Conservation (phyloP, 1,284 basidiomycete species). For the Ceratobasidium theobromae region DNA sequence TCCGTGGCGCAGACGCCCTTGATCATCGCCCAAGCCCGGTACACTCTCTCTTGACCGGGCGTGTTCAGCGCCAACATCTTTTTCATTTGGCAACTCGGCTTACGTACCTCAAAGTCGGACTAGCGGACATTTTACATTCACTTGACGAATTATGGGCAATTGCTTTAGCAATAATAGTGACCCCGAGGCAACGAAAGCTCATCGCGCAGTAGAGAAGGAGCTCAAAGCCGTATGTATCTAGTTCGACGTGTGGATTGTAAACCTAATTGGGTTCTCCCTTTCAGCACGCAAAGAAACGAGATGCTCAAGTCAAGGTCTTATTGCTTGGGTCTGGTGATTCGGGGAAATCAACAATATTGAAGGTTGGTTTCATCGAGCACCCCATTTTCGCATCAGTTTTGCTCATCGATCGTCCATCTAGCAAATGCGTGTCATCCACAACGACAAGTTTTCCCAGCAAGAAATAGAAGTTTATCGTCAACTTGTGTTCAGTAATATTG, state of each 20-base stretch:
- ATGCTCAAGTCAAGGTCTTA: constrained; percentile 82
- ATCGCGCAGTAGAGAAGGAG: constrained; percentile 67
- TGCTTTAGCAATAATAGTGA: constrained; percentile 38
- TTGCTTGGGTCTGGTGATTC: constrained; percentile 91
- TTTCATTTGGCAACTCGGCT: neutral
- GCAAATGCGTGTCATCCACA: constrained; percentile 90
- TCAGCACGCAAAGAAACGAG: constrained; percentile 56
- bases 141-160: constrained; percentile 48
- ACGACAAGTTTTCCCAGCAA: constrained; percentile 68
- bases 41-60: neutral
- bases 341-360: constrained; percentile 90
- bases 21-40: neutral
- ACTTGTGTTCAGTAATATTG: constrained; percentile 89
- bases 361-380: constrained; percentile 51
- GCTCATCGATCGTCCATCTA: constrained; percentile 40
- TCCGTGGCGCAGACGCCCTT: neutral
- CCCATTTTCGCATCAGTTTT: neutral
- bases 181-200: constrained; percentile 36
- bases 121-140: neutral
- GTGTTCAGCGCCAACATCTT: no score
- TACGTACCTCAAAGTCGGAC: neutral
- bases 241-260: neutral
- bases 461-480: constrained; percentile 83
- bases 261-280: neutral
- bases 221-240: constrained; percentile 57